A percentile compares a stretch with the other conserved stretches of the same genome.
Evolutionary conservation across 306 rosid species (phyloP).

Genomic region (Chamaecrista fasciculata): DNA sequence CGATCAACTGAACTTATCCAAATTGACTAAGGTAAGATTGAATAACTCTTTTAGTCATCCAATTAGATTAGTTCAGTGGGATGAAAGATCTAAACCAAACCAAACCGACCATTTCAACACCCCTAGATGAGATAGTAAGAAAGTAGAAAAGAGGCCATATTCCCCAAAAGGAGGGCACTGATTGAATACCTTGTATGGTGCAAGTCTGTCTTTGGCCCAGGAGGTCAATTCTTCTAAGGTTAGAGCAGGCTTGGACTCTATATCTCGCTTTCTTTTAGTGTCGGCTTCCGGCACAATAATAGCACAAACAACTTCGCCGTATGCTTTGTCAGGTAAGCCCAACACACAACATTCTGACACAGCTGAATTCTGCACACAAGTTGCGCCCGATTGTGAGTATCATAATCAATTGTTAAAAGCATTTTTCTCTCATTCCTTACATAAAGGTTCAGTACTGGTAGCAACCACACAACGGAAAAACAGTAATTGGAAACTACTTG

Average conservation of each 20-base stretch:
- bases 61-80: no score
- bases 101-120: no score
- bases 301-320: conserved; percentile 82
- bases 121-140: background rate
- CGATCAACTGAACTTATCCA: no score
- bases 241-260: conserved; percentile 53
- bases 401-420: background rate
- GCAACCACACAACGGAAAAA: conserved; percentile 8
- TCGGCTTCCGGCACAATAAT: conserved; percentile 57
- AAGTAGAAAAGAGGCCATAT: background rate
- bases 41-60: no score
- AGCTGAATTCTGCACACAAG: conserved; percentile 64
- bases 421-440: background rate
- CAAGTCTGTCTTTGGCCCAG: conserved; percentile 85
- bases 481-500: conserved; percentile 30
- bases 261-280: conserved; percentile 44
- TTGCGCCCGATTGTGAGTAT: conserved; percentile 16
- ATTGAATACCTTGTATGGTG: conserved; percentile 84
- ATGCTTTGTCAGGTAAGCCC: conserved; percentile 80
- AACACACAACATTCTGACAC: conserved; percentile 84
- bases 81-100: no score
- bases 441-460: background rate
- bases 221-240: conserved; percentile 61
- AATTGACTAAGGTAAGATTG: no score
- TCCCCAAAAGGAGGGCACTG: background rate